Evolutionary conservation across 169 alveolate species (phyloP).

Genomic region (Plasmodium vinckei): DNA sequence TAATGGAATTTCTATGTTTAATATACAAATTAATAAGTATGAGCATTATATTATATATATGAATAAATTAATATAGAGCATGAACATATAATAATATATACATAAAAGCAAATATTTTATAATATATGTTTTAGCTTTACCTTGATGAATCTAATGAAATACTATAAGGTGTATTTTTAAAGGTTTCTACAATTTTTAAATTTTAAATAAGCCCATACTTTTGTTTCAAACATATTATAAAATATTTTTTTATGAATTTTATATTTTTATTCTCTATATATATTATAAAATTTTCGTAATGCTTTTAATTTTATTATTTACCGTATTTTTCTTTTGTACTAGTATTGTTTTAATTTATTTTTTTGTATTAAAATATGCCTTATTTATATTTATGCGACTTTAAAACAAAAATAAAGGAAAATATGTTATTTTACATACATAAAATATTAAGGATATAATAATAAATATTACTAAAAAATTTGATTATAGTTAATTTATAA

Average conservation of each 20-base stretch:
- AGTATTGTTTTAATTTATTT: background rate
- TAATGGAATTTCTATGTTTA: too few relatives aligned
- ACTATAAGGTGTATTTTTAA: background rate
- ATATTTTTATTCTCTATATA: background rate
- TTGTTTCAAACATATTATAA: background rate
- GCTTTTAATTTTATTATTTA: background rate
- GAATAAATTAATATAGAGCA: too few relatives aligned
- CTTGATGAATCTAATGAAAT: slow-evolving; percentile 11
- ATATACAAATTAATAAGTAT: too few relatives aligned
- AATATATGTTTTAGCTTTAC: background rate
- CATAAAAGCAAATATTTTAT: too few relatives aligned
- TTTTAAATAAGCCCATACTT: slow-evolving; percentile 7
- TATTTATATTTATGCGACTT: background rate
- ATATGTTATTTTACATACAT: too few relatives aligned
- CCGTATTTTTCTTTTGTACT: background rate
- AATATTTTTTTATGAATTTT: slow-evolving; percentile 1
- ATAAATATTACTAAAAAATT: too few relatives aligned
- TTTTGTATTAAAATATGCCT: background rate
- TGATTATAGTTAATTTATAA: too few relatives aligned
- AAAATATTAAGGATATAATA: too few relatives aligned
- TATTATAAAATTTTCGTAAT: background rate
- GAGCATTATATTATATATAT: too few relatives aligned
- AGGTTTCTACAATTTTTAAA: background rate
- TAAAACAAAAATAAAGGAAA: too few relatives aligned
- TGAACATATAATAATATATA: too few relatives aligned